phyloP scores from a whole-genome alignment of 345 rosid species.

The Linum lewisii region DNA sequence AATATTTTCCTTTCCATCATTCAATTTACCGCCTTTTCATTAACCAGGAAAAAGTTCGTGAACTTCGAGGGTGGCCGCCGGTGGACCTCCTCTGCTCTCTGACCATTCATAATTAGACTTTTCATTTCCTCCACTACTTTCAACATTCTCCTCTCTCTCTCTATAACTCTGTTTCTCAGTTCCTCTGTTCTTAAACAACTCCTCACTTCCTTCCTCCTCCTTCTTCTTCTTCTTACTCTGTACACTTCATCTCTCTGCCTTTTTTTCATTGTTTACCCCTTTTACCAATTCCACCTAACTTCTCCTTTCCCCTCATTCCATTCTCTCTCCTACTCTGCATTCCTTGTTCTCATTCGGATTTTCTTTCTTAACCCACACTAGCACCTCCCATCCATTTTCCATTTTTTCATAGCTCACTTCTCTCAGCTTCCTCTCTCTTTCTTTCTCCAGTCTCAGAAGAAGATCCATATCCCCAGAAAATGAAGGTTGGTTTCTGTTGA shows the following conservation, averaged over 20 bases:
- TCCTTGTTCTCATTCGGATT: slow-evolving; percentile 42
- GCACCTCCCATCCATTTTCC: too few species aligned
- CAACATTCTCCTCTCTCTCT: too few species aligned
- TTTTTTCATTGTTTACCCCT: neutral
- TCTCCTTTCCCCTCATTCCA: neutral
- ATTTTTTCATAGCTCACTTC: neutral
- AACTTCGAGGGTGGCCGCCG: too few species aligned
- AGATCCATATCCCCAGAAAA: slow-evolving; percentile 16
- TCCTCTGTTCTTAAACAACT: too few species aligned
- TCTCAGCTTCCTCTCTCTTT: neutral
- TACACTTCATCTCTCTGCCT: neutral
- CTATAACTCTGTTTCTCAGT: too few species aligned
- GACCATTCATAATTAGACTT: too few species aligned
- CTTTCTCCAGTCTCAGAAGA: neutral
- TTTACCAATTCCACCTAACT: neutral
- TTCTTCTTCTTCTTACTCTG: neutral
- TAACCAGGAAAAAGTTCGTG: too few species aligned
- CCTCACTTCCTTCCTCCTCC: neutral
- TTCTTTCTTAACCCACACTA: neutral
- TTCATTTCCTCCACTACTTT: too few species aligned
- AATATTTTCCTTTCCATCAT: too few species aligned
- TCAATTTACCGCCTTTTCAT: too few species aligned
- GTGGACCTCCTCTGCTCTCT: too few species aligned
- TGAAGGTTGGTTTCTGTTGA: slow-evolving; percentile 26
- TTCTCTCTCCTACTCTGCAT: slow-evolving; percentile 41